phyloP scores from a whole-genome alignment of 1,139 yeast species.

The Yamadazyma epiphylla region DNA sequence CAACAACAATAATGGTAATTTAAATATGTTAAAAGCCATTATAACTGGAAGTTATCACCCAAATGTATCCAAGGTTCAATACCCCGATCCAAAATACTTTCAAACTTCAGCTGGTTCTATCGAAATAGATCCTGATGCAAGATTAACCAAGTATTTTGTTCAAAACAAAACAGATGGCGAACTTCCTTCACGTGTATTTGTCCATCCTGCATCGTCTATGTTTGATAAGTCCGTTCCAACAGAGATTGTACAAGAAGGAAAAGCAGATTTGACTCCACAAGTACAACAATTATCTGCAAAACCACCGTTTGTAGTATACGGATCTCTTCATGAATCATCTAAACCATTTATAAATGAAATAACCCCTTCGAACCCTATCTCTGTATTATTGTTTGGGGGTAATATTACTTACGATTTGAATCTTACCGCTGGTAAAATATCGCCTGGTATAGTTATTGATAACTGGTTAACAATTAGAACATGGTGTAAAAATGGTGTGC shows the following conservation, averaged over 20 bases:
- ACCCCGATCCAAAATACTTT: constrained; percentile 75
- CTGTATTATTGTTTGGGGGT: constrained; percentile 78
- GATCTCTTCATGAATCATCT: constrained; percentile 56
- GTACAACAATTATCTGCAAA: constrained; percentile 23
- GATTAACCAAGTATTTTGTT: constrained; percentile 68
- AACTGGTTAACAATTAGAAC: constrained; percentile 81
- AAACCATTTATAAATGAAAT: constrained; percentile 70
- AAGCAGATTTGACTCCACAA: constrained; percentile 35
- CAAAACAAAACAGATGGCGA: constrained; percentile 7
- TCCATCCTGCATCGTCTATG: constrained; percentile 14
- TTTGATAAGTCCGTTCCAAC: constrained; percentile 16
- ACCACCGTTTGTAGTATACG: constrained; percentile 54
- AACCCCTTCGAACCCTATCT: constrained; percentile 73
- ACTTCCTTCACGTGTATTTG: constrained; percentile 10
- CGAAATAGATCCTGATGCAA: constrained; percentile 80
- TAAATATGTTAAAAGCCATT: constrained; percentile 56
- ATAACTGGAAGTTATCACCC: constrained; percentile 83
- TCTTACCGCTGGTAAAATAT: constrained; percentile 32
- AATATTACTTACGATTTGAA: constrained; percentile 64
- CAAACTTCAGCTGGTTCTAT: constrained; percentile 75
- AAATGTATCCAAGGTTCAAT: constrained; percentile 71
- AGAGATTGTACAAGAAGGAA: constrained; percentile 20
- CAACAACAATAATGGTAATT: constrained; percentile 47
- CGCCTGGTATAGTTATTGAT: constrained; percentile 69
- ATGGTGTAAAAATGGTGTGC: constrained; percentile 92